Percentiles rank a stretch among this genome's conserved stretches.
These are phyloP conservation scores for Castanea sativa DNA, from an alignment of 306 rosid species.

Conservation along the genomic window DNA sequence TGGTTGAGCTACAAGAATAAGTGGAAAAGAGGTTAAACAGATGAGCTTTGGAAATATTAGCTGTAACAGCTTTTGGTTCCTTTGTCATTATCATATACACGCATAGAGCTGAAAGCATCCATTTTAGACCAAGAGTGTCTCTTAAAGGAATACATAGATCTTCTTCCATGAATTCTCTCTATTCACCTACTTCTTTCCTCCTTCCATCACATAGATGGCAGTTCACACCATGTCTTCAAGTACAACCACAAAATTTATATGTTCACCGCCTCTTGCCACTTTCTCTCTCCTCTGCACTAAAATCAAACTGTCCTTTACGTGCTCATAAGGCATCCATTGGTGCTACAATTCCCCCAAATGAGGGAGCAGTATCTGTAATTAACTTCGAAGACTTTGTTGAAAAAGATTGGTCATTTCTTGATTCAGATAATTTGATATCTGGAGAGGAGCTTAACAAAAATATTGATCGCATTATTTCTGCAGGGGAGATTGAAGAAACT, in stretches of 20 bases:
- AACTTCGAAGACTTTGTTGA: constrained; percentile 58
- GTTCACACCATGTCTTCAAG: constrained; percentile 29
- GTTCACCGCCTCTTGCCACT: background rate
- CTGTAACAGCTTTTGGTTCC: too few species aligned
- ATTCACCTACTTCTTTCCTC: constrained; percentile 30
- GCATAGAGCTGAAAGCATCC: background rate
- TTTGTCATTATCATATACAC: background rate
- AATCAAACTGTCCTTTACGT: constrained; percentile 3
- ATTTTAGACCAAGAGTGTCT: background rate
- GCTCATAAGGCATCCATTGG: constrained; percentile 30
- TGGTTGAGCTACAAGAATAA: background rate
- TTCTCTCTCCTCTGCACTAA: constrained; percentile 24
- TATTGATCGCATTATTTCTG: constrained; percentile 48
- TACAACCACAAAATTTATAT: constrained; percentile 16
- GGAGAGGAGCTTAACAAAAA: constrained; percentile 23
- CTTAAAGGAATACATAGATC: background rate
- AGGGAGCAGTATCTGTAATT: constrained; percentile 47
- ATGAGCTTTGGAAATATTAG: too few species aligned
- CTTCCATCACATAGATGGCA: constrained; percentile 28
- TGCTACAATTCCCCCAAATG: constrained; percentile 45
- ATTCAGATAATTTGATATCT: constrained; percentile 32
- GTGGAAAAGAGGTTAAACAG: background rate
- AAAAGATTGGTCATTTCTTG: constrained; percentile 84
- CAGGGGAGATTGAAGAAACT: constrained; percentile 57
- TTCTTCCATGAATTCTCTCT: constrained; percentile 63